Evolutionary conservation across 2,329 filamentous ascomycete species (phyloP).

Genomic region (Colletotrichum cereale): DNA sequence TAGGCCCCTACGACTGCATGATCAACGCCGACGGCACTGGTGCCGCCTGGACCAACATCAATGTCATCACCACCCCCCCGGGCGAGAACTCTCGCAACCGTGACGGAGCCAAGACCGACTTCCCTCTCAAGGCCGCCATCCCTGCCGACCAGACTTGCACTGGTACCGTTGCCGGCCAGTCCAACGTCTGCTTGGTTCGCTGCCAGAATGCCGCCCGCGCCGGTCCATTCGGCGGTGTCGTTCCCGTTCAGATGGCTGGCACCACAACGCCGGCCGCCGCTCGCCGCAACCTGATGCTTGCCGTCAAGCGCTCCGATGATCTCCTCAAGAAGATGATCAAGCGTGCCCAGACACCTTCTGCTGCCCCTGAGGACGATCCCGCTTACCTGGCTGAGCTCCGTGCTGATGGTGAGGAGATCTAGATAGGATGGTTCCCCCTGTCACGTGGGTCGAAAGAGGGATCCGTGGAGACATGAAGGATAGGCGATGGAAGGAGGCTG

Average conservation of each 20-base stretch:
- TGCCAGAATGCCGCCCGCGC: constrained; percentile 72
- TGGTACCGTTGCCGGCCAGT: constrained; percentile 69
- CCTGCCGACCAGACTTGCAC: constrained; percentile 68
- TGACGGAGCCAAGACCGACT: constrained; percentile 55
- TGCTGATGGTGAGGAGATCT: constrained; percentile 43
- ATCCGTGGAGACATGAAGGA: constrained; percentile 3
- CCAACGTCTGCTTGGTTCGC: constrained; percentile 72
- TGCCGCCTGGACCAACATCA: constrained; percentile 63
- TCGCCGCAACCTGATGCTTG: constrained; percentile 45
- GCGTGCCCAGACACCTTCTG: constrained; percentile 41
- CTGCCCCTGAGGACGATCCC: constrained; percentile 36
- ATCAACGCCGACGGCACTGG: constrained; percentile 72
- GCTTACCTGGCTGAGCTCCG: constrained; percentile 42
- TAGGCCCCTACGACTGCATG: constrained; percentile 70
- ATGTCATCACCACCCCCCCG: constrained; percentile 66
- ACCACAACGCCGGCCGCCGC: constrained; percentile 42
- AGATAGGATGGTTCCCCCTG: neutral
- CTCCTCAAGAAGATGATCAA: constrained; percentile 41
- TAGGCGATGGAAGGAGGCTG: constrained; percentile 20
- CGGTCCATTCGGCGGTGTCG: constrained; percentile 73
- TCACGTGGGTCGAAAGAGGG: constrained; percentile 7
- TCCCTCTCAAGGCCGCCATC: constrained; percentile 69
- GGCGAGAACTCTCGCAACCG: constrained; percentile 64
- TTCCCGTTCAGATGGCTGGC: constrained; percentile 64
- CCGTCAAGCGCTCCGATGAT: constrained; percentile 45